Base-by-base conservation (phyloP, 116 monocot species). In the Papilionanthe hybrid region DNA sequence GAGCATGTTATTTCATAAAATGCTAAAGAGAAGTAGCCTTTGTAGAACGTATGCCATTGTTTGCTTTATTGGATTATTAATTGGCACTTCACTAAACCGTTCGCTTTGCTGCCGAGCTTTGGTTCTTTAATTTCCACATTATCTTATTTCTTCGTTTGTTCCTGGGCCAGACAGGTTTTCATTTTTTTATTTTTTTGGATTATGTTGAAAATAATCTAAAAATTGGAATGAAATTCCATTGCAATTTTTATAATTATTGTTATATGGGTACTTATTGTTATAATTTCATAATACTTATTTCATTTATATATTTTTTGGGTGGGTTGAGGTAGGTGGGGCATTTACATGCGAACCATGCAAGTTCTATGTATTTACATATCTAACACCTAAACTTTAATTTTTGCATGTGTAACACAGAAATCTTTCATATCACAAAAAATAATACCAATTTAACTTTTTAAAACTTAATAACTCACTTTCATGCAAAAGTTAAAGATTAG, bases 31-130 rank as follows among this genome's bases (percentile, higher is more conserved):
- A 78, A 89, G 88, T 7, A 89, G 71, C 76, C 83, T 55, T 81
- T 88, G 84, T 1, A 84, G 86, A 83, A 72, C 82, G 49, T 87
- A 89, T 27, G 87, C 85, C 30, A 80, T 93, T 63, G 96, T 81
- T 58, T 92, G 89, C 29, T 77, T 92, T 10, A 66, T 93, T 23
- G 89, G 93, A 32, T 37, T 93, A 30, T 45, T 89, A 75, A 55
- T 96, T 68, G 96, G 93, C 41, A 79, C 89, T 37, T 77, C 92
- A 44, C 82, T 96, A 76, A 93, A 92, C 37, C 81, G 90, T 30
- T 77, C 79, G 45, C 78, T 68, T 68, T 10, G 13, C 3, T 28
- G 25, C 4, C 1, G n/a, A n/a, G n/a, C 29, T 11, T 30, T 28
- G 11, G 29, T 68, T 30, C 30, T 29, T 68, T 68, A 68, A 29